Percentiles rank a stretch among this genome's conserved stretches.
phyloP scores from a whole-genome alignment of 495 filamentous ascomycete species.

The Penicillium herquei region DNA sequence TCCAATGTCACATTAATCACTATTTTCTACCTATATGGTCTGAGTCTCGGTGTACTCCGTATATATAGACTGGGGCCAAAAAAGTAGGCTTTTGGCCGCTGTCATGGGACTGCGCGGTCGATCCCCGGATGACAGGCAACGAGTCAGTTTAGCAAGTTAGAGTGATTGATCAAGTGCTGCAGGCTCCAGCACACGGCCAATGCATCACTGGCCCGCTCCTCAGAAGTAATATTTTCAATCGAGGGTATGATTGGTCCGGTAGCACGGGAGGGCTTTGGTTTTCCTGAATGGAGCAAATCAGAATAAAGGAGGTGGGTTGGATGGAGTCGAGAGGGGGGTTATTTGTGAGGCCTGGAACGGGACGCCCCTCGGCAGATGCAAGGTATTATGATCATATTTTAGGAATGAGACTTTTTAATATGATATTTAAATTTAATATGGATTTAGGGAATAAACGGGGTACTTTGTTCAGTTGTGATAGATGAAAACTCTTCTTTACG shows the following conservation, averaged over 20 bases:
- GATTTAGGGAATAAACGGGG: neutral
- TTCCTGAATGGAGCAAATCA: neutral
- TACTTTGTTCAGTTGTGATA: too few relatives aligned
- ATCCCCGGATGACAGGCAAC: constrained; percentile 23
- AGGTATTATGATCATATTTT: constrained; percentile 10
- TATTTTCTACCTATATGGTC: neutral
- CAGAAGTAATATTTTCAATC: constrained; percentile 9
- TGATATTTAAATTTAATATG: neutral
- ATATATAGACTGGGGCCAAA: neutral
- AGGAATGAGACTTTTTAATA: too few relatives aligned
- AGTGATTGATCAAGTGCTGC: constrained; percentile 26
- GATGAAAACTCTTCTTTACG: too few relatives aligned
- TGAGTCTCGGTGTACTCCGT: neutral
- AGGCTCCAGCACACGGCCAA: constrained; percentile 28
- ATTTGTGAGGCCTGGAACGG: constrained; percentile 20
- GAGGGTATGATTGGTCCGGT: constrained; percentile 22
- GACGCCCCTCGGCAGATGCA: constrained; percentile 23
- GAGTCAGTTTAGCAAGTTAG: neutral
- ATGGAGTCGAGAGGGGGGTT: neutral
- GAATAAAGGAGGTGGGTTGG: constrained; percentile 7
- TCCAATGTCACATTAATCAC: neutral
- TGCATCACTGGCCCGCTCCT: constrained; percentile 18
- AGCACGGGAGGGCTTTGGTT: constrained; percentile 10
- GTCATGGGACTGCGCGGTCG: constrained; percentile 36
- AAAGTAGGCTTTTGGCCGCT: constrained; percentile 20